Base-by-base conservation (phyloP, 352 stramenopile genomes). In the Pythium brassicae region DNA sequence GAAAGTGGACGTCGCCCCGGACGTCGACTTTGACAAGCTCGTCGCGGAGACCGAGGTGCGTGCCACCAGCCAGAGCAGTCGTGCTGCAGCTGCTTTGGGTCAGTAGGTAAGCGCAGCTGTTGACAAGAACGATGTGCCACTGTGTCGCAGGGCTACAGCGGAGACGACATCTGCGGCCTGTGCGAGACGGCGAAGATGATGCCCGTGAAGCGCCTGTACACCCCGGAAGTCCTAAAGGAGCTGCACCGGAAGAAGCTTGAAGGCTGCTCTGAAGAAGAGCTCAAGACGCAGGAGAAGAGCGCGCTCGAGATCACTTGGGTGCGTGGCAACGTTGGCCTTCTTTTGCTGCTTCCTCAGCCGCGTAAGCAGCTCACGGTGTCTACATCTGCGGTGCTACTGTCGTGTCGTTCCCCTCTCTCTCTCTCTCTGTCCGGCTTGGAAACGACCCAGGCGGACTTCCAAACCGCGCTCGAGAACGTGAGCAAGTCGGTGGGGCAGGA, bases 401-500 rank as follows among this genome's bases (percentile, higher is more conserved):
- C 5, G 29, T 35, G n/a, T n/a, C n/a, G n/a, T n/a, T n/a, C n/a
- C n/a, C n/a, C n/a, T n/a, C n/a, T 10, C 29, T 35, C 29, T 35
- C 29, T 37, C 32, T 37, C 14, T 37, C 32, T 37, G 8, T 37
- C 32, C 32, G 32, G 9, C 32, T 11, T 37, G 32, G 32, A 37
- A 20, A 10, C 26, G 34, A 10, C 22, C 15, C 37, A 81, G 72
- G 44, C 65, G 47, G 74, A 85, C 26, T 92, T 94, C 65, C 60
- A 86, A 42, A 80, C 59, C 23, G 84, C 84, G 12, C 65, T 91
- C 3, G 68, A 71, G 51, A 94, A 94, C 27, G 84, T 94, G 29
- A 91, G 72, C 50, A 92, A 92, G 74, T 94, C 84, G 2, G 84
- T 94, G 6, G 76, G 82, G 0, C 74, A 73, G 44, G 76, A 92